Base-by-base conservation (phyloP, 305 asterid genomes). In the Euphrasia arctica region DNA sequence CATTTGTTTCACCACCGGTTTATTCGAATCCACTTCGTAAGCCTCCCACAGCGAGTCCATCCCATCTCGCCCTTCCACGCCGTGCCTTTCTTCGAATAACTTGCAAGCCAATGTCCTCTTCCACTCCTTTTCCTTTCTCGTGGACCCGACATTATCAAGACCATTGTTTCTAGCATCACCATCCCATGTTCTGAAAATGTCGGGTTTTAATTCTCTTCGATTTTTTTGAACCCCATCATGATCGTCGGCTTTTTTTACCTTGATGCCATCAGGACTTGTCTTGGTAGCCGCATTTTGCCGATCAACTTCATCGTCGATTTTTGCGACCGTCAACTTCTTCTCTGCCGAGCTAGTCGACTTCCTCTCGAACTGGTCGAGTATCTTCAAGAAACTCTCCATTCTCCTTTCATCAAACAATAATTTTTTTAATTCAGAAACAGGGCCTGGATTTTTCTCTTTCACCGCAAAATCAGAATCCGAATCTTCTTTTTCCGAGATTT, bases 11-110 rank as follows among this genome's bases (percentile, higher is more conserved):
- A 54, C 55, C 58, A 41, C 69, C 39, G 15, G 25, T 65, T 77
- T 80, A 12, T 2, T 58, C 3, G 86, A 69, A 31, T 78, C 91
- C 34, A 32, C 13, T 60, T 87, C 97, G 56, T 89, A 79, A 0
- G 86, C 78, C 73, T 89, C 98, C 98, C 98, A 92, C 59, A 92
- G 50, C 6, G 86, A 80, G 56, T 92, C 96, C 98, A 92, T 92
- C 42, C 91, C 97, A 62, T 92, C 96, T 5, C 85, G 80, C 2
- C 80, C 89, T 27, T 43, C 79, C 1, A 45, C 79, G 29, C 75
- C 74, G 77, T 83, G 79, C 55, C 95, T 55, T 39, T 85, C 98
- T 65, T 87, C 97, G 59, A 83, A 89, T 4, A 92, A 76, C 66
- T 84, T 92, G 73, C 97, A 79, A 2, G 95, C 97, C 13, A 89